Conservation (phyloP, 768 basidiomycete genomes). For the Leccinum olivaceopallidum region DNA sequence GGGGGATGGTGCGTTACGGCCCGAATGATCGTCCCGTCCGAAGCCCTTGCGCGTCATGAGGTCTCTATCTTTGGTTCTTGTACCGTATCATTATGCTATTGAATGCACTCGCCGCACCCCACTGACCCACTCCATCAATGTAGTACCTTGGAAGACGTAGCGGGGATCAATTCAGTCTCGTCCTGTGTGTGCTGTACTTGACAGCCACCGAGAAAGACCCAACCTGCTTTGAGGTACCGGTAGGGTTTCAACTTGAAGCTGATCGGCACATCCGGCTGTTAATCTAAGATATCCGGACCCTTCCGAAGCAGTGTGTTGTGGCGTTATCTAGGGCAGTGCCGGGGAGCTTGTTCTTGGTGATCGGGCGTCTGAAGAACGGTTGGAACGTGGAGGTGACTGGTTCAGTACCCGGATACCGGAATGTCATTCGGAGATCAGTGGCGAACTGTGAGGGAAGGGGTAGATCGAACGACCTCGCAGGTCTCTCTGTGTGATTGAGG, state of each 20-base stretch:
- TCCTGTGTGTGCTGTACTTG: too few relatives aligned
- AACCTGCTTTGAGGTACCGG: not conserved
- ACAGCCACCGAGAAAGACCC: too few relatives aligned
- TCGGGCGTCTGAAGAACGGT: not conserved
- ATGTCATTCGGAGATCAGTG: not conserved
- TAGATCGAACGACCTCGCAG: not conserved
- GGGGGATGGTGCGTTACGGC: not conserved
- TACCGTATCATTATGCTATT: not conserved
- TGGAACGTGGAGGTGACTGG: not conserved
- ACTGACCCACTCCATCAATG: not conserved
- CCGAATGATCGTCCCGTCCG: not conserved
- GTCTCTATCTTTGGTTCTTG: too few relatives aligned
- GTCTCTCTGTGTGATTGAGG: not conserved
- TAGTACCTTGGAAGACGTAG: not conserved
- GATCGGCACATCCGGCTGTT: not conserved
- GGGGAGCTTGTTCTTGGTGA: not conserved
- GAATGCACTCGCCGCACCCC: not conserved
- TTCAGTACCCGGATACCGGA: not conserved
- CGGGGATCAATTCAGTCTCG: not conserved
- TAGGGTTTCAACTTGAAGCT: not conserved
- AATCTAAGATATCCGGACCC: constrained; percentile 1
- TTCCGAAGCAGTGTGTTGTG: not conserved
- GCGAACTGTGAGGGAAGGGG: not conserved
- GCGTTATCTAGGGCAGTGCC: not conserved
- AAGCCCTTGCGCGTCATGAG: not conserved